These are phyloP conservation scores for Lasiodiplodia theobromae DNA, from an alignment of 2,329 filamentous ascomycete genomes.

Conservation along the genomic window DNA sequence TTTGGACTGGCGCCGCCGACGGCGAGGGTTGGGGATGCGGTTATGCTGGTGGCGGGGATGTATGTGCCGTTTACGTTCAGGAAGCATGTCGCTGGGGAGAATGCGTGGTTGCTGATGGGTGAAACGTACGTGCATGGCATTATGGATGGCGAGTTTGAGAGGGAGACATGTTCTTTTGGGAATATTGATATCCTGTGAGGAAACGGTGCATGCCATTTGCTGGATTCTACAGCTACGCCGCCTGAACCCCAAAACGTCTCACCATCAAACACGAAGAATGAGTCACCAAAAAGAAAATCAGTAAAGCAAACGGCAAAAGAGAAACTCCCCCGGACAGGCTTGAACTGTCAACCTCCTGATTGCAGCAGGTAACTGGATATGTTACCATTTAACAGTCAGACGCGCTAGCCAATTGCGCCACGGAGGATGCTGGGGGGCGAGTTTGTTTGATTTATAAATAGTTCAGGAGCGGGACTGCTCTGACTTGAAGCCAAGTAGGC, in stretches of 20 bases:
- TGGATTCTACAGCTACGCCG: background rate
- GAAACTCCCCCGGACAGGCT: background rate
- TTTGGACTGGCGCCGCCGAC: background rate
- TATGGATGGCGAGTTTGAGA: background rate
- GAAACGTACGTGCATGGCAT: background rate
- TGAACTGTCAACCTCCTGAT: conserved; percentile 1
- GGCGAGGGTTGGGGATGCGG: background rate
- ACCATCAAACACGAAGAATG: background rate
- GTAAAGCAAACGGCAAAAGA: background rate
- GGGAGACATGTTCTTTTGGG: too few relatives aligned
- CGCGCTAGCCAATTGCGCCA: conserved; percentile 64
- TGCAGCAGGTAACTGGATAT: background rate
- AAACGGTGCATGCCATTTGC: too few relatives aligned
- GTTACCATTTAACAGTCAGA: conserved; percentile 61
- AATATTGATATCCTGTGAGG: too few relatives aligned
- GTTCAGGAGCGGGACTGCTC: too few relatives aligned
- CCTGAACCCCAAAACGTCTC: background rate
- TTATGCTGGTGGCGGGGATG: background rate
- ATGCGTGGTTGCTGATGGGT: background rate
- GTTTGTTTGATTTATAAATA: too few relatives aligned
- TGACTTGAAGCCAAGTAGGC: too few relatives aligned
- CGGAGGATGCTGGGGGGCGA: conserved; percentile 37
- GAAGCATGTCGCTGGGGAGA: background rate
- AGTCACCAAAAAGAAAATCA: background rate
- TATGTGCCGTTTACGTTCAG: background rate